phyloP scores from a whole-genome alignment of 306 rosid genomes.

The Gynostemma pentaphyllum region DNA sequence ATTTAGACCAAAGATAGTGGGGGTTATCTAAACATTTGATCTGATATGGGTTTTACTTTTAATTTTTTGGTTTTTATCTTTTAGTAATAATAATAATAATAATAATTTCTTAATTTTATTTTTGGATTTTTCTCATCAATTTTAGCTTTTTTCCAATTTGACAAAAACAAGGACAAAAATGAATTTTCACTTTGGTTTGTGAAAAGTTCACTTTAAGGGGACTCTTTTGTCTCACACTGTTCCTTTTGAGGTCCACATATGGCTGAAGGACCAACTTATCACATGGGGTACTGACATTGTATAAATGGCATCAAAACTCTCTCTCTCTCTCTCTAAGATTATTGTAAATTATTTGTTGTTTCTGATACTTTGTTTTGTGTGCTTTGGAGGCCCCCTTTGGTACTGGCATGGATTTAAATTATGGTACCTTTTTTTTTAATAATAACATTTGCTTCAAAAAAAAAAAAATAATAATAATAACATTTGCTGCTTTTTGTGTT shows the following conservation, averaged over 20 bases:
- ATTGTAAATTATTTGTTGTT: constrained; percentile 22
- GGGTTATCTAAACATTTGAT: not conserved
- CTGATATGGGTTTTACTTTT: not conserved
- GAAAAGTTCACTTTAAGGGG: constrained; percentile 17
- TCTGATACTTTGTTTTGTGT: constrained; percentile 19
- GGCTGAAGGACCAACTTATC: constrained; percentile 24
- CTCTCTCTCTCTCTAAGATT: constrained; percentile 18
- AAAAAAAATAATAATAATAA: too few relatives aligned
- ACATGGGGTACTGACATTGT: constrained; percentile 40
- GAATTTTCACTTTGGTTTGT: constrained; percentile 10
- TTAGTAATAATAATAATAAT: not conserved
- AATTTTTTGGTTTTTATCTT: not conserved
- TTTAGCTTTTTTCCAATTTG: not conserved
- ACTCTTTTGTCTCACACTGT: constrained; percentile 23
- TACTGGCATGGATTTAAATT: not conserved
- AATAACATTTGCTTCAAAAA: too few relatives aligned
- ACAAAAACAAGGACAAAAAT: constrained; percentile 11
- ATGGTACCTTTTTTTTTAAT: not conserved
- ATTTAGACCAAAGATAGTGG: constrained; percentile 1
- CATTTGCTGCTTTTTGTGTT: not conserved
- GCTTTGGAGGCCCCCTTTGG: constrained; percentile 18
- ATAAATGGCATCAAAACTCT: constrained; percentile 14
- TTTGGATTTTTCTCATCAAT: not conserved
- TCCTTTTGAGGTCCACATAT: constrained; percentile 22
- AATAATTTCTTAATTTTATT: not conserved